phyloP scores from a whole-genome alignment of 2,329 filamentous ascomycete species.

The Botrytis porri region DNA sequence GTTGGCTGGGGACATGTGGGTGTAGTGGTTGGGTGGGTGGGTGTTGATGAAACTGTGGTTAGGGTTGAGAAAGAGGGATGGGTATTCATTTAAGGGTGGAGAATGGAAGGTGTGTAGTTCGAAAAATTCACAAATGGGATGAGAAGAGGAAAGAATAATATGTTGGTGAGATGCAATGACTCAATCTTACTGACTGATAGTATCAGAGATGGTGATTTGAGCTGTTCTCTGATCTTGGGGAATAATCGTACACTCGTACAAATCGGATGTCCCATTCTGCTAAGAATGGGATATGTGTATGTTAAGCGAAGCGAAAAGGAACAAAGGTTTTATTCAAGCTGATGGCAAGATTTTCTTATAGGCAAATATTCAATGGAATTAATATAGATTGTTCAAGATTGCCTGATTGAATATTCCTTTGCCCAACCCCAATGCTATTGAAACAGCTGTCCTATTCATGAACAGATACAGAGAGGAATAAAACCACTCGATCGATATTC shows the following conservation, averaged over 20 bases:
- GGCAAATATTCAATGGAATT: background rate
- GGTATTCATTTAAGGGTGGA: background rate
- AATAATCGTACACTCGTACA: background rate
- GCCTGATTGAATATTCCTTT: too few species aligned
- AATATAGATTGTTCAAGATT: background rate
- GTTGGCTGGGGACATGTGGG: too few species aligned
- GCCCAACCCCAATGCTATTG: too few species aligned
- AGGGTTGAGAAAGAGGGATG: background rate
- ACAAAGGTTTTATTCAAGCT: background rate
- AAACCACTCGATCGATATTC: conserved; percentile 30
- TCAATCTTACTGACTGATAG: too few species aligned
- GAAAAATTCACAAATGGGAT: background rate
- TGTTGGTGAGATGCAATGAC: background rate
- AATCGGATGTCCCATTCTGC: background rate
- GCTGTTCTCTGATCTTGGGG: background rate
- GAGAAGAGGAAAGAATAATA: background rate
- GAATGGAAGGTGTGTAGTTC: background rate
- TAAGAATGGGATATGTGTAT: background rate
- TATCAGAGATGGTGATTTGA: background rate
- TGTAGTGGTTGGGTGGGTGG: too few species aligned
- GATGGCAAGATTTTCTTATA: background rate
- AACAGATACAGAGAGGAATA: conserved; percentile 6
- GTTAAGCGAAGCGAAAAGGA: background rate
- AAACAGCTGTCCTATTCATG: background rate
- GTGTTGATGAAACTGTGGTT: too few species aligned